Base-by-base conservation (phyloP, 176 grass and related monocot genomes). In the Rhynchospora tenuis region DNA sequence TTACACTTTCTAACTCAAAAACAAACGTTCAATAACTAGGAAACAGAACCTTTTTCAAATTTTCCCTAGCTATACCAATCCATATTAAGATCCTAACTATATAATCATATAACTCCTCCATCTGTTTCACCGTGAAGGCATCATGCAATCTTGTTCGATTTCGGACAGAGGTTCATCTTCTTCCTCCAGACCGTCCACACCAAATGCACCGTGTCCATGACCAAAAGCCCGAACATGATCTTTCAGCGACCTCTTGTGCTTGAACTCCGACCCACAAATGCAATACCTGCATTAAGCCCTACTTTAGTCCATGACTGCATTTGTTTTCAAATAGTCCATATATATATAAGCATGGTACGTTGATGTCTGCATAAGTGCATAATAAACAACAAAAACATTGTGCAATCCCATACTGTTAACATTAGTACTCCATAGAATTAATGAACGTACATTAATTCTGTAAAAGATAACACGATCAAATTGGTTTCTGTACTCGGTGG, bases 161-260 rank as follows among this genome's bases (percentile, higher is more conserved):
- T 96, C 93, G 5, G 93, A 94, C 69, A 94, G 70, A 28, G 90
- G 85, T 20, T 90, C 92, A 45, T 94, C 92, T n/a, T 94, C 92
- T 58, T 94, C 92, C 6, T 89, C 92, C 46, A 91, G 70, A 0
- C 82, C 89, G 15, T 91, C 83, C 15, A 58, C 86, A 15, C 89
- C 89, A 85, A 91, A 91, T 1, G 94, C 92, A 22, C 87, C 94
- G 77, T 98, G 95, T 3, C 92, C 95, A 62, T 86, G 90, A 5
- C 92, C 95, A 56, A 98, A 98, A 4, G 95, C 92, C 43, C 90
- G 84, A 70, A 94, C 92, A 69, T 98, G 95, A 85, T 98, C 95
- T 87, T 98, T 98, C 71, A 98, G 90, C 1, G 95, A 98, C 47
- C 95, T 87, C 91, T 98, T 98, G 91, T 98, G 95, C 91, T 98